Percentiles rank a stretch among this genome's conserved stretches.
These are phyloP conservation scores for Ganoderma multipileum DNA, from an alignment of 1,284 basidiomycete species.

Conservation along the genomic window DNA sequence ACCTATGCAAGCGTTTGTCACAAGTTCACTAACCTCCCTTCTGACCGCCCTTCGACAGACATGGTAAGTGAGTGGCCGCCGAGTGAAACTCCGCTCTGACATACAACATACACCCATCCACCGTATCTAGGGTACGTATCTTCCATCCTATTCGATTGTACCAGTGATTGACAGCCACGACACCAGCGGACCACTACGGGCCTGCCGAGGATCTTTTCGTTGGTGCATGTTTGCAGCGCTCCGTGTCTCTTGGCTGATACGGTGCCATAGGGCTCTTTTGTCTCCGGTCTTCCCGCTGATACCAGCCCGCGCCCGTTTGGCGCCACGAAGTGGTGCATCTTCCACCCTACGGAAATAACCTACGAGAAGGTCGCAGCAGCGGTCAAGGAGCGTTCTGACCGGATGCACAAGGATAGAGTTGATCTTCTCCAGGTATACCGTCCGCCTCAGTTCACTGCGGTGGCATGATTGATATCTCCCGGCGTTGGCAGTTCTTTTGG, in stretches of 20 bases:
- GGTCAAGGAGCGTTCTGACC: slow-evolving; percentile 65
- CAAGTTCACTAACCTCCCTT: neutral
- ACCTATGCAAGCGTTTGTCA: neutral
- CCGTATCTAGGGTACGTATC: slow-evolving; percentile 25
- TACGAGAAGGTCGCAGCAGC: slow-evolving; percentile 60
- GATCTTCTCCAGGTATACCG: slow-evolving; percentile 68
- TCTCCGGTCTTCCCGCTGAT: slow-evolving; percentile 22
- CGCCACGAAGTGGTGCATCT: slow-evolving; percentile 83
- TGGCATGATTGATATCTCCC: slow-evolving; percentile 15
- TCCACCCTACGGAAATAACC: slow-evolving; percentile 56
- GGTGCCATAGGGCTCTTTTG: slow-evolving; percentile 58
- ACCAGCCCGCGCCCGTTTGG: slow-evolving; percentile 52
- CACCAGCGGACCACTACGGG: slow-evolving; percentile 79
- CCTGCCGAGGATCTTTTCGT: slow-evolving; percentile 78
- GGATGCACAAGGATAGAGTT: slow-evolving; percentile 54
- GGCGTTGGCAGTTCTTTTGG: slow-evolving; percentile 69
- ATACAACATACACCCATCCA: neutral
- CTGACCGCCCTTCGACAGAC: slow-evolving; percentile 35
- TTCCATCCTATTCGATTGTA: slow-evolving; percentile 4
- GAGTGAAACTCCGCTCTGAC: slow-evolving; percentile 6
- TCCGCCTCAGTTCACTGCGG: slow-evolving; percentile 16
- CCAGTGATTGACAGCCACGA: slow-evolving; percentile 5
- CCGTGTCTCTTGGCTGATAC: slow-evolving; percentile 10
- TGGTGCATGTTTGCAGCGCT: slow-evolving; percentile 35
- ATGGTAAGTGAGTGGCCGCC: slow-evolving; percentile 37